Evolutionary conservation across 2,329 filamentous ascomycete species (phyloP).

Genomic region (Mycosphaerella sp.): DNA sequence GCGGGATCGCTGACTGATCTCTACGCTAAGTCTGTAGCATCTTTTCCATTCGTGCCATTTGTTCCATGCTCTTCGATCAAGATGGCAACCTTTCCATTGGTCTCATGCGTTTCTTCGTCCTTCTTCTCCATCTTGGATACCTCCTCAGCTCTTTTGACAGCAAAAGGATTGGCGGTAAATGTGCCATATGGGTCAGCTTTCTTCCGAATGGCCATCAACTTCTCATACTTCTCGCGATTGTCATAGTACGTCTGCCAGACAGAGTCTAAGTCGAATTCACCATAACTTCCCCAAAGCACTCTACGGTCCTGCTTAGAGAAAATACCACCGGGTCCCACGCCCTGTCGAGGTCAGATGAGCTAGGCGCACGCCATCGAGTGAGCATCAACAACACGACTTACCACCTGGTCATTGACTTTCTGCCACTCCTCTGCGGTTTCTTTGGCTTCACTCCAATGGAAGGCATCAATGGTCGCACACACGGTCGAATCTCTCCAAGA

Average conservation of each 20-base stretch:
- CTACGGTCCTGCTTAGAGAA: constrained; percentile 38
- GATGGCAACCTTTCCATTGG: background rate
- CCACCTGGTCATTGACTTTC: constrained; percentile 36
- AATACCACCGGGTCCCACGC: constrained; percentile 25
- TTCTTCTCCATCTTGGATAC: no score
- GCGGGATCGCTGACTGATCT: no score
- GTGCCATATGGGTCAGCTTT: constrained; percentile 35
- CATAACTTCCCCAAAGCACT: constrained; percentile 39
- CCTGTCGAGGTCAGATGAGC: background rate
- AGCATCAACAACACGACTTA: background rate
- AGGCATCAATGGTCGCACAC: constrained; percentile 40
- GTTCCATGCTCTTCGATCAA: background rate
- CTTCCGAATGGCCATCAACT: constrained; percentile 28
- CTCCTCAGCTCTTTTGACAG: constrained; percentile 14
- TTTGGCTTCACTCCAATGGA: constrained; percentile 36
- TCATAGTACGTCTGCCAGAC: constrained; percentile 37
- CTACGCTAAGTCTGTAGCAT: no score
- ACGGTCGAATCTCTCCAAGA: constrained; percentile 45
- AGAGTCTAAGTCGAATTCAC: constrained; percentile 34
- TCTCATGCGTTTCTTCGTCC: background rate
- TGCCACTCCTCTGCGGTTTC: constrained; percentile 40
- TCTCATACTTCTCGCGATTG: constrained; percentile 33
- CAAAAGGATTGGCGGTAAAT: constrained; percentile 37
- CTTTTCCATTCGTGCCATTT: background rate
- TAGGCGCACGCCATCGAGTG: background rate